Base-by-base conservation (phyloP, 2,329 filamentous ascomycete genomes). In the Sporothrix brasiliensis region DNA sequence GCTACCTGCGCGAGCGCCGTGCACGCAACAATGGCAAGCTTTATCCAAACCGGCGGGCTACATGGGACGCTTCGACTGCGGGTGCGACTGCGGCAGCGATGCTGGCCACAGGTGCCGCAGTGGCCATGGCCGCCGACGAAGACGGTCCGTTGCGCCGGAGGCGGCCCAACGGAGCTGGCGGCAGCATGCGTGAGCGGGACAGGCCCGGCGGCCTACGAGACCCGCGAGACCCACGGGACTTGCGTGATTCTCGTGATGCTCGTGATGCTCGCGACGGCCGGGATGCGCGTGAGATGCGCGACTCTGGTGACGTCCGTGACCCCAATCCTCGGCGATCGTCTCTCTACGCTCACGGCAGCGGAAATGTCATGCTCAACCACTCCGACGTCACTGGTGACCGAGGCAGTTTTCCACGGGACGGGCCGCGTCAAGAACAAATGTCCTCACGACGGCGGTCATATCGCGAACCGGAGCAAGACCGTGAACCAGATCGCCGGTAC, bases 261-360 rank as follows among this genome's bases (percentile, higher is more conserved):
- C 60, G 47, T 3, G 65, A 67, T 34, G 1, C n/a, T 19, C 52
- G 39, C 10, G 41, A 50, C 11, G 1, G 13, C 13, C 30, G 34
- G 1, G 54, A 34, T 16, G 14, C 14, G 3, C 54, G 30, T 16
- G 24, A 41, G 30, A 41, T 14, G 19, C 27, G 54, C 19, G 63
- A 53, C 16, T 5, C 44, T 30, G 24, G 44, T 4, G 68, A 65
- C 27, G 2, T 58, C 14, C 56, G 56, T 16, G 68, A 70, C 3
- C 19, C 9, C 0, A 53, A 70, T 24, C 41, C 50, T 6, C 60
- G 54, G 4, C 66, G 69, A 9, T 68, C 67, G 2, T 68, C 67
- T 2, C 44, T 71, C 2, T 71, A 69, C 60, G 69, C 70, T 2
- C 70, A 71, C 34, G 67, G 60, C 27, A 71, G 67, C 44, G 52